phyloP scores from a whole-genome alignment of 768 basidiomycete species.

The Russula vinacea region DNA sequence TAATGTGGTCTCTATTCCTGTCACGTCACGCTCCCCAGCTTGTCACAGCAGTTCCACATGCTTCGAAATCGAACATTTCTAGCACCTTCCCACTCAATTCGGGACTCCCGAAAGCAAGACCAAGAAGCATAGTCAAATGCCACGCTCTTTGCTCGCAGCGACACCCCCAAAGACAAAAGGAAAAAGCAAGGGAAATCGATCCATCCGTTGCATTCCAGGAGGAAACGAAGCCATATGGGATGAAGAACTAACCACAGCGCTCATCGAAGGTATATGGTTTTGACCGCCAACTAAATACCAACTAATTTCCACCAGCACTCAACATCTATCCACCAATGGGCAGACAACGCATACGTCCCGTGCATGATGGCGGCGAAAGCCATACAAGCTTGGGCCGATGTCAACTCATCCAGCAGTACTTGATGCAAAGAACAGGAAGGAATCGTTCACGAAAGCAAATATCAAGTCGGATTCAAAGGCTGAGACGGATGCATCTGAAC shows the following conservation, averaged over 20 bases:
- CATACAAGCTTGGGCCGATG: conserved; percentile 37
- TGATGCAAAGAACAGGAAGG: conserved; percentile 41
- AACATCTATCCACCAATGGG: conserved; percentile 30
- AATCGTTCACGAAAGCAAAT: conserved; percentile 42
- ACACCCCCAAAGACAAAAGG: conserved; percentile 15
- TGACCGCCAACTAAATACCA: conserved; percentile 13
- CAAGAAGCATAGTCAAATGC: conserved; percentile 16
- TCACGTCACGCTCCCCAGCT: not conserved
- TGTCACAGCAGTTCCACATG: not conserved
- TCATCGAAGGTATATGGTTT: conserved; percentile 28
- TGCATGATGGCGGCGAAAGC: conserved; percentile 10
- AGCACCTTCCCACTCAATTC: conserved; percentile 1
- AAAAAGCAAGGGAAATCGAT: conserved; percentile 29
- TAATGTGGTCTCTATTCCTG: not conserved
- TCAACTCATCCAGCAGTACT: conserved; percentile 42
- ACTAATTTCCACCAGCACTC: conserved; percentile 18
- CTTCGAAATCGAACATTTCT: not conserved
- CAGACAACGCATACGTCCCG: conserved; percentile 25
- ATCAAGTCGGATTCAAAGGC: conserved; percentile 41
- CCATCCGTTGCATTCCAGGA: conserved; percentile 28
- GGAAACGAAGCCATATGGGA: conserved; percentile 30
- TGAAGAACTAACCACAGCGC: conserved; percentile 27
- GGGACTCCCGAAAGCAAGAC: conserved; percentile 10
- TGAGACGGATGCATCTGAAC: conserved; percentile 38
- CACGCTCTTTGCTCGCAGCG: conserved; percentile 20